Percentiles rank a stretch among this genome's conserved stretches.
These are phyloP conservation scores for Amanita polypyramis DNA, from an alignment of 768 basidiomycete genomes.

Conservation along the genomic window DNA sequence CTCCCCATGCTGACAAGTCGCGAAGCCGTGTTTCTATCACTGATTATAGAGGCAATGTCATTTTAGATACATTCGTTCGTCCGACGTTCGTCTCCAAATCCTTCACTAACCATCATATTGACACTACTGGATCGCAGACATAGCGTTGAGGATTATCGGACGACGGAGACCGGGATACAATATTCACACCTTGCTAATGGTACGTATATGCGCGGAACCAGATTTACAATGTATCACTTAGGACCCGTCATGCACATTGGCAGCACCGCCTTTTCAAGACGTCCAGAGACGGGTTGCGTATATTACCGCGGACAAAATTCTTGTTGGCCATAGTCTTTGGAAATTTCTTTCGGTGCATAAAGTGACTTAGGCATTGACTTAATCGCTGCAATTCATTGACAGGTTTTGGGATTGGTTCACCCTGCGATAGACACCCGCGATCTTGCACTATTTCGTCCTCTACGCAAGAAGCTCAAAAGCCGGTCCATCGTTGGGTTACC, in stretches of 20 bases:
- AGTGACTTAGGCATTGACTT: not conserved
- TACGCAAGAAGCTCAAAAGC: constrained; percentile 31
- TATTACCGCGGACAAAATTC: constrained; percentile 34
- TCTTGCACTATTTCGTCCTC: constrained; percentile 39
- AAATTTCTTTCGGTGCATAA: constrained; percentile 37
- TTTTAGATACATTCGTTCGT: constrained; percentile 41
- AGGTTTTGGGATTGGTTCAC: constrained; percentile 44
- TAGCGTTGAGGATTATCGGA: constrained; percentile 35
- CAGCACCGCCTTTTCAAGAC: constrained; percentile 39
- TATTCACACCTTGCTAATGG: constrained; percentile 29
- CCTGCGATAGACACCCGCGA: constrained; percentile 44
- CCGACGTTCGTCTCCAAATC: constrained; percentile 33
- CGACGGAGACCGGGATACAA: constrained; percentile 34
- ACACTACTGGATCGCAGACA: constrained; percentile 23
- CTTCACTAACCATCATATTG: not conserved
- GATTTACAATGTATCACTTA: not conserved
- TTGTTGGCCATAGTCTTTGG: constrained; percentile 50
- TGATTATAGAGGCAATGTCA: constrained; percentile 33
- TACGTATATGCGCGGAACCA: constrained; percentile 12
- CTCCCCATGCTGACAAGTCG: not conserved
- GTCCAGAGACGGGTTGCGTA: constrained; percentile 33
- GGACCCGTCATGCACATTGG: not conserved
- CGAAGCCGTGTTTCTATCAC: constrained; percentile 39
- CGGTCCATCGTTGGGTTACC: constrained; percentile 26
- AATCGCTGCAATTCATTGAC: not conserved